Evolutionary conservation across 495 filamentous ascomycete species (phyloP).

Genomic region (Apodospora peruviana): DNA sequence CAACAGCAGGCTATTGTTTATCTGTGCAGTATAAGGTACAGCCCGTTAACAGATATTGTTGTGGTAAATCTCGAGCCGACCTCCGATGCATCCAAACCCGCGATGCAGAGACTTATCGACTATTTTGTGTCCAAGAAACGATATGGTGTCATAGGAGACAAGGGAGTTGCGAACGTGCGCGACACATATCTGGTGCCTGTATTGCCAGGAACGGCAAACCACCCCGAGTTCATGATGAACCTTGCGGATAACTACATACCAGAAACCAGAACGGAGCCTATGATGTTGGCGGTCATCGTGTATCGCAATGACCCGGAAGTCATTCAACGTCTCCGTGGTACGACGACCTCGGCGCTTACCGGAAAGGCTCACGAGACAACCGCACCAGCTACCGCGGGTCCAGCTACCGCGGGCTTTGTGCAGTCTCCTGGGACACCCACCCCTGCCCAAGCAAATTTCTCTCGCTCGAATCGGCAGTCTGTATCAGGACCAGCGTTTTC

Average conservation of each 20-base stretch:
- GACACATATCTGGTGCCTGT: constrained; percentile 76
- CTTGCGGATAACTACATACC: constrained; percentile 70
- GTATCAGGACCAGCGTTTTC: constrained; percentile 41
- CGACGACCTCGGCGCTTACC: constrained; percentile 5
- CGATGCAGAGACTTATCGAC: constrained; percentile 65
- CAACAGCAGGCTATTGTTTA: constrained; percentile 79
- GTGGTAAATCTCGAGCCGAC: constrained; percentile 60
- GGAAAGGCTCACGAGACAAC: too few relatives aligned
- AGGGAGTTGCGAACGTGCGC: constrained; percentile 60
- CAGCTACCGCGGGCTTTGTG: background rate
- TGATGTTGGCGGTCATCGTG: constrained; percentile 73
- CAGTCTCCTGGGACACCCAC: constrained; percentile 24
- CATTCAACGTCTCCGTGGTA: constrained; percentile 33
- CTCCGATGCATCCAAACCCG: constrained; percentile 43
- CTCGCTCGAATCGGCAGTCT: constrained; percentile 26
- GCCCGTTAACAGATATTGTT: constrained; percentile 63
- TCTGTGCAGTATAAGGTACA: constrained; percentile 73
- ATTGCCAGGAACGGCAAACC: constrained; percentile 52
- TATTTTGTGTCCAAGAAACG: constrained; percentile 73
- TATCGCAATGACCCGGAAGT: constrained; percentile 51
- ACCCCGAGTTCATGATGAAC: constrained; percentile 70
- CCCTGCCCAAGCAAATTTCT: constrained; percentile 11
- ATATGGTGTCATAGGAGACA: constrained; percentile 77
- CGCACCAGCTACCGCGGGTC: background rate
- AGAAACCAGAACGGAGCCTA: constrained; percentile 56